A percentile compares a stretch with the other conserved stretches of the same genome.
These are phyloP conservation scores for Polysphondylium violaceum DNA, from an alignment of 78 protist species.

Conservation along the genomic window DNA sequence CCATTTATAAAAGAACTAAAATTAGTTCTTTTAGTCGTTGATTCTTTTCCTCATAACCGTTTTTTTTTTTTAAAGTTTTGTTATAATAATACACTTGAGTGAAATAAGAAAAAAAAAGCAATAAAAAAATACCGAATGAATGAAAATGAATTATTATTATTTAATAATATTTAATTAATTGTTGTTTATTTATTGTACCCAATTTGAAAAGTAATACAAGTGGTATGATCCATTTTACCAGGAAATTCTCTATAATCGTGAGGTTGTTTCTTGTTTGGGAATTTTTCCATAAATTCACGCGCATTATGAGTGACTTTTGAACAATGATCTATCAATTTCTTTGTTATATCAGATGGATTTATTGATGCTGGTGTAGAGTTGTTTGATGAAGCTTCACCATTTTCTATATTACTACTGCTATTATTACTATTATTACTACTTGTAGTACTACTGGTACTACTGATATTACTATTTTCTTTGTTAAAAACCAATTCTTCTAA, in stretches of 20 bases:
- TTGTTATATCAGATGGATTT: constrained; percentile 58
- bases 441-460: background rate
- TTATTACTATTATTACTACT: background rate
- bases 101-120: background rate
- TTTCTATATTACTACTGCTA: background rate
- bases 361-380: constrained; percentile 17
- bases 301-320: constrained; percentile 31
- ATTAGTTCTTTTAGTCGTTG: background rate
- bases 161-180: background rate
- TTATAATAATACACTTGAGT: background rate
- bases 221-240: constrained; percentile 87
- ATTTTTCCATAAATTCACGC: constrained; percentile 68
- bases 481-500: constrained; percentile 58
- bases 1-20: too few relatives aligned
- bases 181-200: constrained; percentile 5
- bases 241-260: constrained; percentile 79
- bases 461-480: background rate
- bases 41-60: background rate
- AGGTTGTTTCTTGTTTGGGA: constrained; percentile 75
- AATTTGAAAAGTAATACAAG: constrained; percentile 69
- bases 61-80: too few relatives aligned
- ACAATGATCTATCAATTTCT: constrained; percentile 69
- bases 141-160: background rate
- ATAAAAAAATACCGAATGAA: too few relatives aligned
- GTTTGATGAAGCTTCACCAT: background rate